Evolutionary conservation across 2,329 filamentous ascomycete genomes (phyloP).

Genomic region (Nannizziopsis barbatae): DNA sequence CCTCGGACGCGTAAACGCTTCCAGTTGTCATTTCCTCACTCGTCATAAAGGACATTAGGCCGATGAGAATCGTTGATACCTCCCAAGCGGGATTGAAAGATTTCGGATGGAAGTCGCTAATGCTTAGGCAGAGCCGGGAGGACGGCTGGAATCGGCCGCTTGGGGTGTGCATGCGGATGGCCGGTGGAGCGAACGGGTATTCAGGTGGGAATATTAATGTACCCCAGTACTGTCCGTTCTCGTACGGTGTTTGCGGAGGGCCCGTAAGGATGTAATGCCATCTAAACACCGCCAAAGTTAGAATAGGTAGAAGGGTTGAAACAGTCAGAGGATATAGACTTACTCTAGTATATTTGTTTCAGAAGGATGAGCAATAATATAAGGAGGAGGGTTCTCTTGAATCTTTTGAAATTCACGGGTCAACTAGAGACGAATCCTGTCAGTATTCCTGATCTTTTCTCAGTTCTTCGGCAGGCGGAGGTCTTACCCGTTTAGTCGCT

Average conservation of each 20-base stretch:
- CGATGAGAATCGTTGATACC: slow-evolving; percentile 89
- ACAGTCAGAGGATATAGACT: slow-evolving; percentile 21
- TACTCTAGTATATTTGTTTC: slow-evolving; percentile 86
- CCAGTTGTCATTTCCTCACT: slow-evolving; percentile 98
- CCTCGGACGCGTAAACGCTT: slow-evolving; percentile 62
- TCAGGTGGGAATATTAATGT: slow-evolving; percentile 90
- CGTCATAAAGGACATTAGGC: slow-evolving; percentile 94
- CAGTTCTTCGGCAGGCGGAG: slow-evolving; percentile 8
- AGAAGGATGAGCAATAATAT: slow-evolving; percentile 78
- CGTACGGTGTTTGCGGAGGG: slow-evolving; percentile 85
- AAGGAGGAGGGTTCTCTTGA: slow-evolving; percentile 69
- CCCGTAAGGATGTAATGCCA: slow-evolving; percentile 96
- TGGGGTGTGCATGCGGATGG: slow-evolving; percentile 98
- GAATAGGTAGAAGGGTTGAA: not conserved
- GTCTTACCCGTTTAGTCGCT: slow-evolving; percentile 57
- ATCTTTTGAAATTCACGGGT: slow-evolving; percentile 55
- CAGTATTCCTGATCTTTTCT: slow-evolving; percentile 9
- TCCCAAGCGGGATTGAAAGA: slow-evolving; percentile 98
- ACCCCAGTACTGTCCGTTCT: slow-evolving; percentile 95
- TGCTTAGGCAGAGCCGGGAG: slow-evolving; percentile 83
- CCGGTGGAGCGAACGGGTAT: slow-evolving; percentile 93
- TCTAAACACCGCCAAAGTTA: slow-evolving; percentile 34
- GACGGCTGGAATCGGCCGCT: slow-evolving; percentile 90
- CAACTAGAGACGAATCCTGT: slow-evolving; percentile 32
- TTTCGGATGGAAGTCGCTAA: slow-evolving; percentile 95